Conservation (phyloP, 805 yeast species). For the Wickerhamiella nectarea region DNA sequence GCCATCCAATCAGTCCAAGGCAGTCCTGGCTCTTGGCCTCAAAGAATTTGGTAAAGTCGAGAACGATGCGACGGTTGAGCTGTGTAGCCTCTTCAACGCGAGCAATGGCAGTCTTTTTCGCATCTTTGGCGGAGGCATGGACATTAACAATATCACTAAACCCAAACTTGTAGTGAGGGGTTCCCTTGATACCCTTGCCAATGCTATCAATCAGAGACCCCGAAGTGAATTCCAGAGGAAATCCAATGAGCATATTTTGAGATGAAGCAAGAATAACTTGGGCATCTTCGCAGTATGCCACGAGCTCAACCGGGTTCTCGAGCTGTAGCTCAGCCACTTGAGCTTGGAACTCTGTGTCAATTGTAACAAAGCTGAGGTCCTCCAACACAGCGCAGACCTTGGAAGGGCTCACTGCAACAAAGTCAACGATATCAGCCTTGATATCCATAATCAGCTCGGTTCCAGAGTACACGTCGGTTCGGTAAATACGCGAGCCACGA, state of each 20-base stretch:
- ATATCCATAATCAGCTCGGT: neutral
- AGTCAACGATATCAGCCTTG: slow-evolving; percentile 1
- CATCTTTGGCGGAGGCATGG: slow-evolving; percentile 1
- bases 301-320: neutral
- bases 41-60: neutral
- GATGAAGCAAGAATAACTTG: slow-evolving; percentile 11
- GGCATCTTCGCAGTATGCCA: slow-evolving; percentile 13
- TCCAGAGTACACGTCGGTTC: neutral
- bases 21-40: neutral
- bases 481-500: neutral
- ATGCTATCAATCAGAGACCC: slow-evolving; percentile 19
- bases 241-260: slow-evolving; percentile 14
- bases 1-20: slow-evolving; percentile 12
- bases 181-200: slow-evolving; percentile 13
- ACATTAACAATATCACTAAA: slow-evolving; percentile 27
- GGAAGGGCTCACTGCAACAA: slow-evolving; percentile 15
- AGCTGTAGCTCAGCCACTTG: slow-evolving; percentile 10
- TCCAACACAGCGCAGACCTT: slow-evolving; percentile 12
- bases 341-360: slow-evolving; percentile 17
- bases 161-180: slow-evolving; percentile 12
- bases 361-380: slow-evolving; percentile 4
- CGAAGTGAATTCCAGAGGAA: slow-evolving; percentile 15
- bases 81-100: slow-evolving; percentile 32
- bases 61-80: slow-evolving; percentile 4
- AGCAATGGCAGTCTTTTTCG: slow-evolving; percentile 5